A percentile compares a stretch with the other conserved stretches of the same genome.
Evolutionary conservation across 805 yeast species (phyloP).

Genomic region (Hanseniaspora clermontiae): DNA sequence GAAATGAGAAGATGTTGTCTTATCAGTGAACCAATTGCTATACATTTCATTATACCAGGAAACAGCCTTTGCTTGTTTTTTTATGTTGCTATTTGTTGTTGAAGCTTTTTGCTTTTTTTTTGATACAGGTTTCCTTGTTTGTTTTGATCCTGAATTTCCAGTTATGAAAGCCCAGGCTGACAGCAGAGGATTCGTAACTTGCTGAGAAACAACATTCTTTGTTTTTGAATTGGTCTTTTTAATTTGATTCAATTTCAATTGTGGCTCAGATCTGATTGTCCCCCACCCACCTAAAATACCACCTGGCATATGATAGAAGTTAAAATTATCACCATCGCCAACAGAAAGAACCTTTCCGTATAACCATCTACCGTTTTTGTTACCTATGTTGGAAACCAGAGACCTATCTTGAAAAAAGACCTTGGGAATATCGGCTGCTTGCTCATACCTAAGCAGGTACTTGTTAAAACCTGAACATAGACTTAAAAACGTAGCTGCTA

Average conservation of each 20-base stretch:
- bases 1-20: conserved; percentile 19
- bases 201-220: not conserved
- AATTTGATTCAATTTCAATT: conserved; percentile 27
- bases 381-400: not conserved
- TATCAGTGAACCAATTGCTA: conserved; percentile 7
- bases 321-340: conserved; percentile 93
- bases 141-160: too few species aligned
- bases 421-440: conserved; percentile 40
- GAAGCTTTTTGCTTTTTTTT: not conserved
- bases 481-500: conserved; percentile 33
- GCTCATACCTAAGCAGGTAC: conserved; percentile 39
- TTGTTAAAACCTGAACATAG: conserved; percentile 34
- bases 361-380: conserved; percentile 28
- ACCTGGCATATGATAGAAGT: conserved; percentile 87
- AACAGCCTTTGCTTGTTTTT: not conserved
- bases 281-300: conserved; percentile 87
- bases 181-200: not conserved
- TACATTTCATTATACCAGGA: not conserved
- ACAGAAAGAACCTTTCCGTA: conserved; percentile 76
- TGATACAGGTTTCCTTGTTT: not conserved
- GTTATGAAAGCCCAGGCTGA: conserved; percentile 1
- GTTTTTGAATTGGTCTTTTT: not conserved
- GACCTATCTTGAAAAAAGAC: conserved; percentile 28
- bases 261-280: conserved; percentile 64
- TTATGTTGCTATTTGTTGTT: not conserved